These are phyloP conservation scores for Peronospora tabacina DNA, from an alignment of 352 stramenopile species.

Conservation along the genomic window DNA sequence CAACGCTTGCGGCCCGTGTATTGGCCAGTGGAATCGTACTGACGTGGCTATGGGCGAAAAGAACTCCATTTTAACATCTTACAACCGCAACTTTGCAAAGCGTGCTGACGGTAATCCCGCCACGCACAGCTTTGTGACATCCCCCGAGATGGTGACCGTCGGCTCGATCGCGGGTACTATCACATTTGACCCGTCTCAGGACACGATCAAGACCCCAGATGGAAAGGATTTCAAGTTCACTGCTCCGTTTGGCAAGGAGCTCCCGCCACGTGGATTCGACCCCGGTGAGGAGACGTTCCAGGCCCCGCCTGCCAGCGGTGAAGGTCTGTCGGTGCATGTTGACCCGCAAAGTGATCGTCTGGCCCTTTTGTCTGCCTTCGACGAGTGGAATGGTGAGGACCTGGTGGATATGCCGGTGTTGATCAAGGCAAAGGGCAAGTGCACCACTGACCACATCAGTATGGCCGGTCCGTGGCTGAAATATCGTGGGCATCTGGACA, in stretches of 20 bases:
- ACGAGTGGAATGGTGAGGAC: conserved; percentile 87
- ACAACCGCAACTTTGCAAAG: conserved; percentile 94
- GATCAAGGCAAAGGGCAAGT: conserved; percentile 94
- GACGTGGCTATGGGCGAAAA: conserved; percentile 83
- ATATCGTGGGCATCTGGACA: conserved; percentile 91
- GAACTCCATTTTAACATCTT: conserved; percentile 93
- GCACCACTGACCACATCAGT: conserved; percentile 92
- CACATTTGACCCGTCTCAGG: conserved; percentile 88
- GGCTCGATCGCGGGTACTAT: conserved; percentile 84
- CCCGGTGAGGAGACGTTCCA: conserved; percentile 90
- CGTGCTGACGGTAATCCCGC: conserved; percentile 90
- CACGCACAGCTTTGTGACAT: conserved; percentile 91
- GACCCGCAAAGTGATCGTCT: conserved; percentile 82
- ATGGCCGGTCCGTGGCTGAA: conserved; percentile 92
- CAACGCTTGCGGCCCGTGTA: conserved; percentile 91
- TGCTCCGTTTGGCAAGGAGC: conserved; percentile 86
- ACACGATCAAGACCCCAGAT: conserved; percentile 80
- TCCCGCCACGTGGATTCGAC: conserved; percentile 87
- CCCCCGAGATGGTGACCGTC: conserved; percentile 88
- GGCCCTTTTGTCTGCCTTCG: conserved; percentile 82
- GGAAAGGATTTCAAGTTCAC: conserved; percentile 89
- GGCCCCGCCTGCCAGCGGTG: conserved; percentile 56
- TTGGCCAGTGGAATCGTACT: conserved; percentile 91
- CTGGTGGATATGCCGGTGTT: conserved; percentile 82
- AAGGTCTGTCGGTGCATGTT: conserved; percentile 71